Base-by-base conservation (phyloP, 306 rosid genomes). In the Elaeagnus macrophylla region DNA sequence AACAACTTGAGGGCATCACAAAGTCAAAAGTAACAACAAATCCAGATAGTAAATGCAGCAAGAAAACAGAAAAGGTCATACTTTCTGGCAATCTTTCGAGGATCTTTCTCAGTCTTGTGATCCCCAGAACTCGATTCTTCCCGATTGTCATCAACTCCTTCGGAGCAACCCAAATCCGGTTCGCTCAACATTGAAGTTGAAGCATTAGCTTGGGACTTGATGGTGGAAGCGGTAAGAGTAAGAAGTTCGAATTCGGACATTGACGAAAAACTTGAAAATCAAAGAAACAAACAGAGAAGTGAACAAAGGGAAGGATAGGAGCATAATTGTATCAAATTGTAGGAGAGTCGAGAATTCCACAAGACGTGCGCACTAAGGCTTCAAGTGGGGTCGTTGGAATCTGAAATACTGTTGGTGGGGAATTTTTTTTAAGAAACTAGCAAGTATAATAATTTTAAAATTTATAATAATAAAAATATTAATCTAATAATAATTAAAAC, bases 261-360 rank as follows among this genome's bases (percentile, higher is more conserved):
- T 66, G 32, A 25, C 32, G 32, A 25, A 25, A 5, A 25, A 67
- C 71, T 57, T 36, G 61, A 35, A 90, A 83, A 7, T 62, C 57
- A 4, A 77, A 70, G 74, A 78, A 60, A 39, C 94, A 89, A 5
- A 50, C 49, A 0, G 96, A 93, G 56, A 91, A 91, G 10, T 52
- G 75, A 48, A 94, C 96, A 8, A 95, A 84, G 59, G 86, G 84
- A 57, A 84, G 84, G 84, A 86, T 91, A 51, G 32, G 4, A 25
- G 32, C 32, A 25, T 3, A 20, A 25, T 25, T 25, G 32, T 25
- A 2, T 25, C 32, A 5, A 25, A 25, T 3, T 25, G 3, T 25
- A 25, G 32, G 32, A 25, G 32, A 25, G 32, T 25, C 32, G 4
- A 0, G 32, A 25, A 25, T 25, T 25, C 4, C 32, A 25, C 32